Base-by-base conservation (phyloP, 2,329 filamentous ascomycete genomes). In the Venturiaceae sp. region DNA sequence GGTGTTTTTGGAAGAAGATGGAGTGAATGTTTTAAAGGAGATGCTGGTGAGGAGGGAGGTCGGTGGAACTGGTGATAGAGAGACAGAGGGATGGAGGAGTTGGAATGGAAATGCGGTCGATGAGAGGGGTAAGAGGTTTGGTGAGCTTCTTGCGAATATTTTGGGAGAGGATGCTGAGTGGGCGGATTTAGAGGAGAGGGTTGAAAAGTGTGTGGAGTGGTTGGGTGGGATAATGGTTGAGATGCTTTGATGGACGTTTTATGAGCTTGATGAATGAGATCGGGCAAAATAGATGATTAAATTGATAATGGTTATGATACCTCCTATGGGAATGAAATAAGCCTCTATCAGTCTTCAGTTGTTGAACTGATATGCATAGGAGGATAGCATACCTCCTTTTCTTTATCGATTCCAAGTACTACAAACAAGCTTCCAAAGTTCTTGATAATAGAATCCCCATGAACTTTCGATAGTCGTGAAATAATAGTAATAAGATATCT, bases 1-100 rank as follows among this genome's bases (percentile, higher is more conserved):
- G 13, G 57, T 69, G 9, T 69, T 71, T 39, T 55, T 76, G 19
- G 63, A 64, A 16, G 61, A 63, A 2, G 66, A 66, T 34, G 67
- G 66, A 1, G 23, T 16, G 11, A 23, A 2, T 9, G 36, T 21
- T 4, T 36, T 55, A 26, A 60, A 58, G 9, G 59, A 60, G n/a
- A 58, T 58, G 13, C 53, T 71, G 32, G 60, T 5, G 7, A 34
- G 32, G n/a, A 26, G 11, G 1, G 56, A 33, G 13, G 14, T 3
- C 3, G 30, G 23, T 14, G 19, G 30, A 19, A 32, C 57, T 1
- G n/a, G 34, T n/a, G 32, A 58, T n/a, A 21, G 32, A 3, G n/a
- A 41, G 7, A 16, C 30, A 5, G 30, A 33, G n/a, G 30, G 23
- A 2, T 28, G 44, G 6, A 50, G 13, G 13, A 30, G 9, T 2